phyloP scores from a whole-genome alignment of 2,329 filamentous ascomycete genomes.

The Colletotrichum sp. region DNA sequence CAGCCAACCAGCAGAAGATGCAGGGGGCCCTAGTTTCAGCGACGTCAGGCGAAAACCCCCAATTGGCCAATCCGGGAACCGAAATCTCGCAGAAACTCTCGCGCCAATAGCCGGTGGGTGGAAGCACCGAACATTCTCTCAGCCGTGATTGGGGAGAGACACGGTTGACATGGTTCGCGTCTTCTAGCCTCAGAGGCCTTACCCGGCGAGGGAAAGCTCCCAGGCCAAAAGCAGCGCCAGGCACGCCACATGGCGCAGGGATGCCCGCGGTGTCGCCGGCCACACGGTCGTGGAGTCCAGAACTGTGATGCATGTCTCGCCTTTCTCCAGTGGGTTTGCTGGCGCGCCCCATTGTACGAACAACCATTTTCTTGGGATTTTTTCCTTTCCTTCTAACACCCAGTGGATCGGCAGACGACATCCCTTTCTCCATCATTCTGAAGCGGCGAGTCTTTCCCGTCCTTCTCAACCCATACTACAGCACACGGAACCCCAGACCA shows the following conservation, averaged over 20 bases:
- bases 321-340: not conserved
- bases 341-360: not conserved
- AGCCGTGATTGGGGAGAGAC: not conserved
- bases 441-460: not conserved
- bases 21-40: not conserved
- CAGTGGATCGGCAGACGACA: not conserved
- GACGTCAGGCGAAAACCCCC: not conserved
- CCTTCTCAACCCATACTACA: not conserved
- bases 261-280: conserved; percentile 7
- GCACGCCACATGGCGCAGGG: conserved; percentile 17
- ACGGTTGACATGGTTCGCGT: not conserved
- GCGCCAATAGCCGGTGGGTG: conserved; percentile 11
- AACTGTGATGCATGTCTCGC: not conserved
- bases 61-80: not conserved
- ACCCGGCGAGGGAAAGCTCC: not conserved
- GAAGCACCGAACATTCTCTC: conserved; percentile 7
- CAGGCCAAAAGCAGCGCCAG: not conserved
- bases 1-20: not conserved
- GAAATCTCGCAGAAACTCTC: conserved; percentile 17
- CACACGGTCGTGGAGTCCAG: not conserved
- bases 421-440: not conserved
- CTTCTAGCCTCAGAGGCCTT: not conserved
- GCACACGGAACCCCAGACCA: conserved; percentile 32
- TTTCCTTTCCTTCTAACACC: not conserved
- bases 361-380: not conserved